These are phyloP conservation scores for Stachybotrys echinatus DNA, from an alignment of 2,329 filamentous ascomycete genomes.

Conservation along the genomic window DNA sequence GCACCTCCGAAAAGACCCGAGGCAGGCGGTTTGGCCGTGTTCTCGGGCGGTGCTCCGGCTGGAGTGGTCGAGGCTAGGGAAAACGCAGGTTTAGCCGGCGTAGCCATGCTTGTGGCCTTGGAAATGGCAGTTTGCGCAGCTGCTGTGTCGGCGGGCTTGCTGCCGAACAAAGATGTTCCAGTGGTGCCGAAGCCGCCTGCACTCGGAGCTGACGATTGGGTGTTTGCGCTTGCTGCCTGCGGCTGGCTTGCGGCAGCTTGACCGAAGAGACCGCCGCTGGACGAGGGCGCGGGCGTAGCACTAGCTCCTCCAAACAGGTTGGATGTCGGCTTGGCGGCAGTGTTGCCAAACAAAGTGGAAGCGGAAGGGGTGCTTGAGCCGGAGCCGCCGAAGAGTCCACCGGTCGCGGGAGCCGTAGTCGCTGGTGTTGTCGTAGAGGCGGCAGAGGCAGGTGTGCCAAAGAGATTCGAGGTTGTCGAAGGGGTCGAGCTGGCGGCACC, in stretches of 20 bases:
- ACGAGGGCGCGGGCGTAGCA: constrained; percentile 4
- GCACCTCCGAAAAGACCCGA: constrained; percentile 16
- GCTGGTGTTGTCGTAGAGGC: constrained; percentile 11
- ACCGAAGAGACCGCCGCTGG: constrained; percentile 23
- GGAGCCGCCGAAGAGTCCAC: constrained; percentile 12
- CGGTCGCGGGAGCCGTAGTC: constrained; percentile 7
- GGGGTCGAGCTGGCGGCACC: constrained; percentile 11
- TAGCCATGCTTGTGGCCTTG: constrained; percentile 23
- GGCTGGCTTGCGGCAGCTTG: constrained; percentile 4
- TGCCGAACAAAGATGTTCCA: constrained; percentile 15
- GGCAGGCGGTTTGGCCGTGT: constrained; percentile 22
- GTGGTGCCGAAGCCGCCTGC: constrained; percentile 5
- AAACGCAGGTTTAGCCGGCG: constrained; percentile 41
- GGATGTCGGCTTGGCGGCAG: constrained; percentile 12
- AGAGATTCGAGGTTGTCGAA: constrained; percentile 8
- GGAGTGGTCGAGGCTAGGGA: constrained; percentile 48
- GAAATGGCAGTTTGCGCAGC: constrained; percentile 18
- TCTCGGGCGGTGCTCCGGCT: constrained; percentile 46
- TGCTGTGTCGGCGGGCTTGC: constrained; percentile 10
- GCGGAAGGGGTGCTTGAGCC: constrained; percentile 20
- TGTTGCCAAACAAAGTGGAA: constrained; percentile 15
- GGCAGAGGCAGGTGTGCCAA: constrained; percentile 11
- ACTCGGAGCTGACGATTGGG: not conserved
- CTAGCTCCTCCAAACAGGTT: constrained; percentile 23
- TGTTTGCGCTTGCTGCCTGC: not conserved